These are phyloP conservation scores for Phytophthora pseudosyringae DNA, from an alignment of 352 stramenopile genomes.

Conservation along the genomic window DNA sequence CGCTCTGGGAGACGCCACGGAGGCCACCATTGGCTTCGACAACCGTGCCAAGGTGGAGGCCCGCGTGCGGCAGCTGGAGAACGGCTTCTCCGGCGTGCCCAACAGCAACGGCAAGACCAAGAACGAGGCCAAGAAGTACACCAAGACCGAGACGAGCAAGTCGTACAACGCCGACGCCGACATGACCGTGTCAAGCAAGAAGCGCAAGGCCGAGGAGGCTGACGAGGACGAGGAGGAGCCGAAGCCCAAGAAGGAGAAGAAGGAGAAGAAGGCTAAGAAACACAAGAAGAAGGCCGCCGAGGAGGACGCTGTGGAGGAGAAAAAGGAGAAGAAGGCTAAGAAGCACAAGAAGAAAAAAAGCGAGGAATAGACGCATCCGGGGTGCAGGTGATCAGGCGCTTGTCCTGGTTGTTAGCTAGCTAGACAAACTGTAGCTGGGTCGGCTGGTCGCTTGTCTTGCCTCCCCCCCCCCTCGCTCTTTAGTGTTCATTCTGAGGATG, in stretches of 20 bases:
- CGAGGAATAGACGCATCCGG: conserved; percentile 56
- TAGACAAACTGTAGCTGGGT: conserved; percentile 32
- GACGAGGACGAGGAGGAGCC: conserved; percentile 63
- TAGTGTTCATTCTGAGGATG: conserved; percentile 27
- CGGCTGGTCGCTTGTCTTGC: conserved; percentile 24
- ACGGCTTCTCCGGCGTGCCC: conserved; percentile 85
- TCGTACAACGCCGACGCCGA: conserved; percentile 96
- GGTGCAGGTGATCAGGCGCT: conserved; percentile 13
- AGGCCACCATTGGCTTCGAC: conserved; percentile 97
- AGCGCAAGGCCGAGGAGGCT: conserved; percentile 72
- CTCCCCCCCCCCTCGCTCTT: conserved; percentile 18
- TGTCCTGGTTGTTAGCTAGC: conserved; percentile 24
- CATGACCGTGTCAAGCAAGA: conserved; percentile 95
- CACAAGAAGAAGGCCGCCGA: conserved; percentile 77
- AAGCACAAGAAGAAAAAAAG: conserved; percentile 56
- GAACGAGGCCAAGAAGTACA: conserved; percentile 91
- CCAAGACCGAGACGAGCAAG: conserved; percentile 77
- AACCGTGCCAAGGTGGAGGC: conserved; percentile 98
- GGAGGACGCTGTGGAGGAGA: conserved; percentile 38
- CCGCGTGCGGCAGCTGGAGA: conserved; percentile 97
- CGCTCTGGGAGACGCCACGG: conserved; percentile 96
- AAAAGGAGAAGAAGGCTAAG: conserved; percentile 50
- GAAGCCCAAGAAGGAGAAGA: conserved; percentile 79
- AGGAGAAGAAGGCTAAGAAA: conserved; percentile 74
- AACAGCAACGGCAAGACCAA: conserved; percentile 92